Evolutionary conservation across 805 yeast species (phyloP).

Genomic region (Candida suzukii): DNA sequence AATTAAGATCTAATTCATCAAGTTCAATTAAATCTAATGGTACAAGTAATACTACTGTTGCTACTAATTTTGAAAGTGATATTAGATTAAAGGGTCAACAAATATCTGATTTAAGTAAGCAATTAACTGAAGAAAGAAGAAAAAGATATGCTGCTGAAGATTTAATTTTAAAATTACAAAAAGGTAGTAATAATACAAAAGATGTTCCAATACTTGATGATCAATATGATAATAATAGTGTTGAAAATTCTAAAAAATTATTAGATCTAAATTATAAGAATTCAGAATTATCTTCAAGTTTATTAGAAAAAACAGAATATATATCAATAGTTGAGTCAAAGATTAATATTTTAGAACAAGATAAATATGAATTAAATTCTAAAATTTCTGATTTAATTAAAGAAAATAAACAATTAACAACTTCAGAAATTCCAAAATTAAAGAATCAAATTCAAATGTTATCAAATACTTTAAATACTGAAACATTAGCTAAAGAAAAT

Average conservation of each 20-base stretch:
- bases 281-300: conserved; percentile 40
- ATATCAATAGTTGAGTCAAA: conserved; percentile 40
- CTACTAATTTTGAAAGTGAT: neutral
- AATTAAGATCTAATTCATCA: conserved; percentile 13
- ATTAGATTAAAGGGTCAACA: conserved; percentile 24
- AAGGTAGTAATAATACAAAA: conserved; percentile 37
- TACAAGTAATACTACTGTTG: neutral
- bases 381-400: conserved; percentile 32
- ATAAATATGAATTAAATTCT: conserved; percentile 29
- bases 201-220: neutral
- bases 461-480: conserved; percentile 12
- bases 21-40: neutral
- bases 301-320: conserved; percentile 40
- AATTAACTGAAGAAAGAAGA: conserved; percentile 56
- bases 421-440: conserved; percentile 37
- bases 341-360: conserved; percentile 30
- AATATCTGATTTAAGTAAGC: conserved; percentile 47
- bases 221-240: conserved; percentile 10
- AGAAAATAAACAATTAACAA: conserved; percentile 36
- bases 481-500: conserved; percentile 12
- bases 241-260: conserved; percentile 43
- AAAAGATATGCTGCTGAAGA: conserved; percentile 68
- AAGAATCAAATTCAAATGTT: conserved; percentile 33
- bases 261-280: conserved; percentile 52
- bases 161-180: conserved; percentile 38